Percentiles rank a stretch among this genome's conserved stretches.
These are phyloP conservation scores for Coniochaeta sp. DNA, from an alignment of 2,329 filamentous ascomycete species.

Conservation along the genomic window DNA sequence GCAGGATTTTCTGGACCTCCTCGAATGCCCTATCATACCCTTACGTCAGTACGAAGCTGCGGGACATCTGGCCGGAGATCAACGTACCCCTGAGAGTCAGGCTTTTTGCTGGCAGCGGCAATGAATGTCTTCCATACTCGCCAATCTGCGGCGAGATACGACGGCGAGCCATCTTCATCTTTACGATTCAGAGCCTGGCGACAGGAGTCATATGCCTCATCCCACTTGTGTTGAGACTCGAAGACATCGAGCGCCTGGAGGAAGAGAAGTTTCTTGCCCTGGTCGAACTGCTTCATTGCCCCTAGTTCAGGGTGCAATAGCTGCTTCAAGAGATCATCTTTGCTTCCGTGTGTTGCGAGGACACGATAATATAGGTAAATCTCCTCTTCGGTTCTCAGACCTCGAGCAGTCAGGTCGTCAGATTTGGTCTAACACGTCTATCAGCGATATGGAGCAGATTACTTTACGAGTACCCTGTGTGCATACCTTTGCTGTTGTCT, in stretches of 20 bases:
- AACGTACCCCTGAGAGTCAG: constrained; percentile 16
- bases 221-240: constrained; percentile 31
- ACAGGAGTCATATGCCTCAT: constrained; percentile 33
- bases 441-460: neutral
- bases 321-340: constrained; percentile 31
- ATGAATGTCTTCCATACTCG: constrained; percentile 25
- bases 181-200: constrained; percentile 30
- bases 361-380: constrained; percentile 41
- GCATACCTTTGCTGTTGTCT: constrained; percentile 32
- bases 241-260: constrained; percentile 30
- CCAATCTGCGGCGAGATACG: constrained; percentile 36
- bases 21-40: constrained; percentile 15
- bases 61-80: neutral
- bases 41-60: neutral
- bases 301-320: constrained; percentile 30
- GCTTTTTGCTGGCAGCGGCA: constrained; percentile 19
- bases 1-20: constrained; percentile 18
- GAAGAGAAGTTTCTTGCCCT: constrained; percentile 39
- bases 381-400: constrained; percentile 40
- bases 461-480: neutral
- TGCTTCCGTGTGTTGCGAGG: constrained; percentile 32
- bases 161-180: constrained; percentile 27
- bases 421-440: constrained; percentile 7
- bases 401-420: constrained; percentile 19
- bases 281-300: constrained; percentile 33